A percentile compares a stretch with the other conserved stretches of the same genome.
These are phyloP conservation scores for Theileria equi DNA, from an alignment of 169 alveolate genomes.

Conservation along the genomic window DNA sequence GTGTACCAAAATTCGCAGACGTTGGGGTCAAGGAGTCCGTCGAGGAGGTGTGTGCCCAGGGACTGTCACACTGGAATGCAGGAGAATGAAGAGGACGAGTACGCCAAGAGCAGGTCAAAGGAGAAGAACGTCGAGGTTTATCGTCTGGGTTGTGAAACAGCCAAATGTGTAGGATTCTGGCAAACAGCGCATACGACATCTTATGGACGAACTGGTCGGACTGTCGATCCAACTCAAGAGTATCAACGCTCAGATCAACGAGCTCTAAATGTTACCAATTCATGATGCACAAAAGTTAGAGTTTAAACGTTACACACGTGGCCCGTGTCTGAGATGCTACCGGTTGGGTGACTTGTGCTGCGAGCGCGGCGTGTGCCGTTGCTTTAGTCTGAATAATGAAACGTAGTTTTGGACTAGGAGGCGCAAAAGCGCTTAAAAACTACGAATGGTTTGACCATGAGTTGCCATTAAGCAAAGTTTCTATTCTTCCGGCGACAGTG, in stretches of 20 bases:
- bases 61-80: not conserved
- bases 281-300: too few species aligned
- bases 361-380: too few species aligned
- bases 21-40: conserved; percentile 47
- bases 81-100: conserved; percentile 42
- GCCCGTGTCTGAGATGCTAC: too few species aligned
- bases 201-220: conserved; percentile 54
- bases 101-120: not conserved
- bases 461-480: conserved; percentile 53
- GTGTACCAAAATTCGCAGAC: conserved; percentile 27
- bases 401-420: not conserved
- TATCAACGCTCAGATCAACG: conserved; percentile 23
- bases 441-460: conserved; percentile 60
- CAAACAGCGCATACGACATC: conserved; percentile 23
- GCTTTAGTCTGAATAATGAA: conserved; percentile 11
- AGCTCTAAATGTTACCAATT: not conserved
- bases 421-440: conserved; percentile 24
- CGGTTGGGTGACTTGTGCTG: too few species aligned
- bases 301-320: too few species aligned
- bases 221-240: conserved; percentile 36
- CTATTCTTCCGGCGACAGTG: conserved; percentile 24
- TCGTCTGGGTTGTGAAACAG: not conserved
- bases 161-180: conserved; percentile 11
- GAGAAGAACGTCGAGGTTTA: conserved; percentile 10
- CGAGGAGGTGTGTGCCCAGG: conserved; percentile 31